Percentiles rank a stretch among this genome's conserved stretches.
Conservation (phyloP, 2,329 filamentous ascomycete species). For the Cladophialophora psammophila region DNA sequence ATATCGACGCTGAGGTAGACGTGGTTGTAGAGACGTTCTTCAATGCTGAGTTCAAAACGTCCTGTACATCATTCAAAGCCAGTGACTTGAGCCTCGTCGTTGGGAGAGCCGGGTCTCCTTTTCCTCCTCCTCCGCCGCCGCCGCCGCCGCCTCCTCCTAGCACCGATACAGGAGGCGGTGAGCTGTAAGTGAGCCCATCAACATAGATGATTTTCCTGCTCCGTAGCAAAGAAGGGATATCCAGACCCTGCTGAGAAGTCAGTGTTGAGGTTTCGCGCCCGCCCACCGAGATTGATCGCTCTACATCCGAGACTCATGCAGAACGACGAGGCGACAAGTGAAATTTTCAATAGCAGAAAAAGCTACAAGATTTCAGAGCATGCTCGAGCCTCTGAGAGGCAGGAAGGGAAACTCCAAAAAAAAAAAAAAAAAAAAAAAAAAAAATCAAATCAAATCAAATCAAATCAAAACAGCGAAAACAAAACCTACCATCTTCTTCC, state of each 20-base stretch:
- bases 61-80: slow-evolving; percentile 28
- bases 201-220: slow-evolving; percentile 73
- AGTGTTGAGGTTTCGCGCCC: not conserved
- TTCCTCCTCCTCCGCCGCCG: not conserved
- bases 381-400: too few relatives aligned
- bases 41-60: slow-evolving; percentile 21
- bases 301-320: not conserved
- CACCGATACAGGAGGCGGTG: not conserved
- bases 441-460: too few relatives aligned
- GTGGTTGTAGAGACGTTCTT: slow-evolving; percentile 18
- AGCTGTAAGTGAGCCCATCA: slow-evolving; percentile 70
- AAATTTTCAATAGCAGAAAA: too few relatives aligned
- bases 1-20: slow-evolving; percentile 2
- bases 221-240: slow-evolving; percentile 51
- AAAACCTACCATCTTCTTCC: slow-evolving; percentile 65
- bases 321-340: not conserved
- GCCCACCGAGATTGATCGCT: not conserved
- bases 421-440: not conserved
- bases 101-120: not conserved
- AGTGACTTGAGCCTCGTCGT: slow-evolving; percentile 30
- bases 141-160: too few relatives aligned
- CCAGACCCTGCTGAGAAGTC: slow-evolving; percentile 38
- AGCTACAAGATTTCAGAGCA: too few relatives aligned
- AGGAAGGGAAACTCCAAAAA: too few relatives aligned
- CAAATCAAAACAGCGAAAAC: slow-evolving; percentile 19